Base-by-base conservation (phyloP, 345 rosid species). In the Eucalyptus pauciflora region DNA sequence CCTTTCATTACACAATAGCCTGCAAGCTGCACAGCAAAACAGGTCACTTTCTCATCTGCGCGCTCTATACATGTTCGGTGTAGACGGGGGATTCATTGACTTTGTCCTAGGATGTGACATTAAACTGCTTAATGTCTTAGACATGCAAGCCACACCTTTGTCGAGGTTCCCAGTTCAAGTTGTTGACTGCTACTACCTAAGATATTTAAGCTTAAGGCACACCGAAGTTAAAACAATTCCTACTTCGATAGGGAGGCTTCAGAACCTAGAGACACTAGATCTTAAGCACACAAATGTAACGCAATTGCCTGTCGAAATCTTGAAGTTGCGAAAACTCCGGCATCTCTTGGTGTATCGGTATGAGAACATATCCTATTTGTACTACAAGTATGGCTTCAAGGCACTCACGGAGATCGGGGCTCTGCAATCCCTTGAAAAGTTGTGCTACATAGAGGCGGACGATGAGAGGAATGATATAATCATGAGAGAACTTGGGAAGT, bases 231-330 rank as follows among this genome's bases (percentile, higher is more conserved):
- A 89, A 49, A 64, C 43, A 13, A 86, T 94, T 62, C 94, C 95
- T 12, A 88, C 85, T n/a, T 88, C 92, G 4, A 92, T 93, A 5
- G 90, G 90, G 80, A 92, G 91, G 91, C 94, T 94, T 71, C 91
- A 81, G 48, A 91, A 93, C 88, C 91, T 94, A 14, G 94, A 93
- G 90, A 94, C 94, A 8, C 69, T 94, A 52, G 94, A 94, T 87
- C 93, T 94, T 58, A 94, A 93, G 48, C 93, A 93, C 49, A 81
- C 94, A 48, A 56, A 88, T 46, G 92, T 93, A 64, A 91, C 92
- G 0, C 88, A 83, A 60, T 86, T 94, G 87, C 95, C 95, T 1
- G 88, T 85, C 24, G 92, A 90, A 88, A 88, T 93, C n/a, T 52
- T 90, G 64, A 91, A 91, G 91, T 91, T 94, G 25, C 86, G 86